phyloP scores from a whole-genome alignment of 495 filamentous ascomycete species.

The Penicillium parvum region DNA sequence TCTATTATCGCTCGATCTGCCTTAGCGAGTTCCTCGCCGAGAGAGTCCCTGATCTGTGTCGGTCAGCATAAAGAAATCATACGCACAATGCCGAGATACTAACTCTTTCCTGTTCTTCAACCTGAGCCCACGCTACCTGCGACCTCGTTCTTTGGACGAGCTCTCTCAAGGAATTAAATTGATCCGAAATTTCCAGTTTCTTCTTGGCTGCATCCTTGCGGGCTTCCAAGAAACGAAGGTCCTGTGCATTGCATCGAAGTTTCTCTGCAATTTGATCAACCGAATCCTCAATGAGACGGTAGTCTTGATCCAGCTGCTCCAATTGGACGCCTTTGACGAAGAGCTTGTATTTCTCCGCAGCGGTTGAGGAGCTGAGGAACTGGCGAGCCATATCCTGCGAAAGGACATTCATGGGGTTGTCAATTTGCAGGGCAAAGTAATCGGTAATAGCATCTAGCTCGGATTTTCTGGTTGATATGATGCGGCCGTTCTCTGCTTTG shows the following conservation, averaged over 20 bases:
- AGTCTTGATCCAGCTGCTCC: conserved; percentile 88
- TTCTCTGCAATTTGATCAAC: conserved; percentile 66
- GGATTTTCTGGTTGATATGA: conserved; percentile 74
- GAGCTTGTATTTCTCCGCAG: conserved; percentile 88
- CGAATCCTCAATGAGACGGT: conserved; percentile 67
- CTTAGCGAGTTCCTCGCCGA: conserved; percentile 30
- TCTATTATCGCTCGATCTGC: conserved; percentile 37
- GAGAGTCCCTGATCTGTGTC: conserved; percentile 30
- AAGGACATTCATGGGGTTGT: conserved; percentile 97
- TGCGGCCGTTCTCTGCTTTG: conserved; percentile 65
- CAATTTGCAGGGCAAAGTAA: conserved; percentile 87
- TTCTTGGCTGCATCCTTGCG: conserved; percentile 44
- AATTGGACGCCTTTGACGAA: conserved; percentile 95
- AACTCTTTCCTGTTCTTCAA: conserved; percentile 52
- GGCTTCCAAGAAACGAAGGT: conserved; percentile 45
- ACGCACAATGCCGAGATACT: conserved; percentile 4
- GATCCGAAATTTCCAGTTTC: conserved; percentile 54
- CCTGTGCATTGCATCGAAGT: conserved; percentile 41
- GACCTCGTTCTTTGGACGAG: conserved; percentile 46
- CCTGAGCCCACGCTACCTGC: conserved; percentile 72
- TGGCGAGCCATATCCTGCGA: conserved; percentile 94
- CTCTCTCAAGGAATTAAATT: conserved; percentile 51
- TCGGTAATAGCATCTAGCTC: conserved; percentile 94
- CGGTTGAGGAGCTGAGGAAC: conserved; percentile 80
- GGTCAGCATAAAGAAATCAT: conserved; percentile 2